Base-by-base conservation (phyloP, 257 asterid genomes). In the Osmanthus fragrans region DNA sequence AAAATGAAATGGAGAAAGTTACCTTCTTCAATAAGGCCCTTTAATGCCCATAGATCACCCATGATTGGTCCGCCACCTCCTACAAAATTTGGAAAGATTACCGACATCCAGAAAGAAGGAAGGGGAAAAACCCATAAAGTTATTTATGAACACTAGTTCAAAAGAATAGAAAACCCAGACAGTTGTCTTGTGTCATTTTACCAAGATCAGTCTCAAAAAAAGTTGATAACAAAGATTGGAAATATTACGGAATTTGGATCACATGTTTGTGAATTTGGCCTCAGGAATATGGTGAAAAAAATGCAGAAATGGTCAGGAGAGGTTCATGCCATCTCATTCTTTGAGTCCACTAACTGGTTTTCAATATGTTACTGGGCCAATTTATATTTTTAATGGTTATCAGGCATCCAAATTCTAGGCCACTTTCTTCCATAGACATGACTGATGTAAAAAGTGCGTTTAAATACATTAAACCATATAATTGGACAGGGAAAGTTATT, bases 51-150 rank as follows among this genome's bases (percentile, higher is more conserved):
- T 54, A 95, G 86, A 85, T 93, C 99, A 76, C 94, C 97, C 99
- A 95, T 90, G 80, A 95, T 95, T 76, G 98, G 97, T 54, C 99
- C 99, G 49, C 98, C 99, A 60, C 97, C 98, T 74, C 99, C 99
- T 95, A 86, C 60, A 81, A 80, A 51, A 75, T 30, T 74, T 66
- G 64, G 64, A 71, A 82, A 65, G 60, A 47, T 60, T 29, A 73
- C 36, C 37, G 30, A 77, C 25, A 67, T 69, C 75, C 79, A 65
- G 67, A 21, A 27, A 78, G 13, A 68, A 8, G 15, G 13, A 63
- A 8, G 15, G 7, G 33, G 33, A 3, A 63, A 63, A 63, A 25
- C 34, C 16, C 34, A 63, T 3, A 10, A 2, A 60, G 67, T 64
- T 39, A 60, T 15, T 76, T 54, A 69, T 54, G 64, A 60, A 69